Evolutionary conservation across 495 filamentous ascomycete genomes (phyloP).

Genomic region (Daldinia childiae): DNA sequence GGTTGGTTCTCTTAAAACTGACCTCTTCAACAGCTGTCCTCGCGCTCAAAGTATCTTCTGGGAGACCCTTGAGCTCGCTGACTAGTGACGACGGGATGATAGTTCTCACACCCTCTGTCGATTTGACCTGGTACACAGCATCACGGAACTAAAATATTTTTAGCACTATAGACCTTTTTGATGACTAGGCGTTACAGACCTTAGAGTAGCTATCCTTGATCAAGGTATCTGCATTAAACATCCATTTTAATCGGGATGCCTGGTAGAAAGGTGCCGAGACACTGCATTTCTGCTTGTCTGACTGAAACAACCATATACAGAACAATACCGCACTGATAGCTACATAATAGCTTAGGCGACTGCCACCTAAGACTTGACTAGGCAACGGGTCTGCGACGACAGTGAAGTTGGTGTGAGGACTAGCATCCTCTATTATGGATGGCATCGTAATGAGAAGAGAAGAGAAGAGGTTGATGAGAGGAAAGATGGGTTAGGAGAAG

Average conservation of each 20-base stretch:
- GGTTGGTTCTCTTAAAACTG: not conserved
- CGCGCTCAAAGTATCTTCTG: slow-evolving; percentile 50
- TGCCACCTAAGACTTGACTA: slow-evolving; percentile 28
- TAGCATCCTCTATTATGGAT: slow-evolving; percentile 39
- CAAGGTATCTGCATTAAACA: slow-evolving; percentile 48
- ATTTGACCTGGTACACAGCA: slow-evolving; percentile 51
- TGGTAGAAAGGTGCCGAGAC: slow-evolving; percentile 47
- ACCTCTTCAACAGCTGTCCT: slow-evolving; percentile 51
- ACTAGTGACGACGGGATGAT: slow-evolving; percentile 49
- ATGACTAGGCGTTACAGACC: slow-evolving; percentile 27
- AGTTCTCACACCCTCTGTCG: slow-evolving; percentile 51
- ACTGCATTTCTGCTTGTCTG: slow-evolving; percentile 32
- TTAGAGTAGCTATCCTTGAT: slow-evolving; percentile 50
- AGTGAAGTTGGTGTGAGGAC: slow-evolving; percentile 38
- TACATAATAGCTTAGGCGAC: slow-evolving; percentile 46
- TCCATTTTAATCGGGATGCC: slow-evolving; percentile 49
- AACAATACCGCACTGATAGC: slow-evolving; percentile 38
- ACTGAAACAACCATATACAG: slow-evolving; percentile 42
- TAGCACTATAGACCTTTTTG: slow-evolving; percentile 3
- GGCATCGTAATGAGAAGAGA: slow-evolving; percentile 26
- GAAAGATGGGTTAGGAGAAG: slow-evolving; percentile 11
- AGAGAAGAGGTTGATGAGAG: not conserved
- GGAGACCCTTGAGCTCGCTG: slow-evolving; percentile 52
- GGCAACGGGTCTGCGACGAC: slow-evolving; percentile 29
- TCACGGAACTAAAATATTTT: slow-evolving; percentile 45